These are phyloP conservation scores for Mytilinidion resinicola DNA, from an alignment of 495 filamentous ascomycete genomes.

Conservation along the genomic window DNA sequence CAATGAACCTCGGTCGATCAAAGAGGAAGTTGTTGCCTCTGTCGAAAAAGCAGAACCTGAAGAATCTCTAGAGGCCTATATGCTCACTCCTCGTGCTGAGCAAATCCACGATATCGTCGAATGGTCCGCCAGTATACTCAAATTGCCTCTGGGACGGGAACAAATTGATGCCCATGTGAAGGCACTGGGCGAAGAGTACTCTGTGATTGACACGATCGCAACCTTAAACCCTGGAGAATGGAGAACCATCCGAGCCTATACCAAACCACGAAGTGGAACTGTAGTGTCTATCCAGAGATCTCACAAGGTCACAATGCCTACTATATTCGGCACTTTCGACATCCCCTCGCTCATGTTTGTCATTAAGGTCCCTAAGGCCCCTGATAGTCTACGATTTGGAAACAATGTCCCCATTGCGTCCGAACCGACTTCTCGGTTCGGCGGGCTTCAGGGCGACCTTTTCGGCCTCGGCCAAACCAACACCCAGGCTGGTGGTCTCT, in stretches of 20 bases:
- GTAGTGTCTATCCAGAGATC: not conserved
- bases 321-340: not conserved
- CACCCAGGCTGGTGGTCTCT: not conserved
- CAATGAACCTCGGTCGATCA: too few relatives aligned
- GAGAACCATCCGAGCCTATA: not conserved
- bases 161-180: constrained; percentile 8
- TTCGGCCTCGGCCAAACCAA: not conserved
- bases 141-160: constrained; percentile 2
- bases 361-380: not conserved
- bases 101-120: not conserved
- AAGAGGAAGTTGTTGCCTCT: not conserved
- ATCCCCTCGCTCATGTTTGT: not conserved
- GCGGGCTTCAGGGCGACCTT: not conserved
- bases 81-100: constrained; percentile 2
- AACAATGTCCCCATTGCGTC: not conserved
- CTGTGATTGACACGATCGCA: constrained; percentile 14
- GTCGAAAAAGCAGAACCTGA: not conserved
- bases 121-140: constrained; percentile 6
- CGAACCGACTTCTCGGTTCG: not conserved
- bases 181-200: constrained; percentile 1
- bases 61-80: constrained; percentile 11
- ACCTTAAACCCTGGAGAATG: not conserved
- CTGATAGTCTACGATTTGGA: not conserved
- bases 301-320: not conserved
- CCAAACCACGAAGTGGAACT: not conserved